Conservation (phyloP, 2,329 filamentous ascomycete genomes). For the Trichoderma breve region DNA sequence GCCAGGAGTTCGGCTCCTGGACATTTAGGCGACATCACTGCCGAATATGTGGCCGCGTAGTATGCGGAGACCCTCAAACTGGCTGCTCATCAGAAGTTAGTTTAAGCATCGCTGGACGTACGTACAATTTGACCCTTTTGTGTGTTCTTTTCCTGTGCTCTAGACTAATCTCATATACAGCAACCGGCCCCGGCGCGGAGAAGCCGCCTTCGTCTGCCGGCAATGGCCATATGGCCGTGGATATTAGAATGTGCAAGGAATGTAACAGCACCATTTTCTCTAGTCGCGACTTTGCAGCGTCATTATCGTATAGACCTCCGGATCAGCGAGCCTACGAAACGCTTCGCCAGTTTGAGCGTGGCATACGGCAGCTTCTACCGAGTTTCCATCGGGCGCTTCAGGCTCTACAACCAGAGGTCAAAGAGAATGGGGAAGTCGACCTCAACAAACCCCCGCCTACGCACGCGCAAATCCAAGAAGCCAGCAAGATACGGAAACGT, state of each 20-base stretch:
- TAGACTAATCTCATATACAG: constrained; percentile 8
- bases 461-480: constrained; percentile 73
- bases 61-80: constrained; percentile 84
- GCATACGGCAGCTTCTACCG: constrained; percentile 77
- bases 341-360: constrained; percentile 80
- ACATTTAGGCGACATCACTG: constrained; percentile 93
- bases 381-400: constrained; percentile 77
- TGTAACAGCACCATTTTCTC: constrained; percentile 65
- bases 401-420: constrained; percentile 60
- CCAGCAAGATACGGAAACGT: constrained; percentile 83
- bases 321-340: constrained; percentile 82
- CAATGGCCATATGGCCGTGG: constrained; percentile 61
- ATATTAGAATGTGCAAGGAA: constrained; percentile 88
- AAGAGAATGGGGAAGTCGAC: constrained; percentile 39
- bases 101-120: constrained; percentile 66
- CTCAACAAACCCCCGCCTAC: constrained; percentile 46
- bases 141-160: too few relatives aligned
- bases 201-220: constrained; percentile 36
- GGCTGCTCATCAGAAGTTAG: constrained; percentile 82
- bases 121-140: constrained; percentile 19
- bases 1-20: constrained; percentile 93
- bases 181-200: constrained; percentile 38
- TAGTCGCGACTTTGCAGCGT: constrained; percentile 73
- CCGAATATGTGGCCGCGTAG: constrained; percentile 85
- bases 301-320: constrained; percentile 64